Conservation (phyloP, 148 eudicot genomes). For the Silene latifolia region DNA sequence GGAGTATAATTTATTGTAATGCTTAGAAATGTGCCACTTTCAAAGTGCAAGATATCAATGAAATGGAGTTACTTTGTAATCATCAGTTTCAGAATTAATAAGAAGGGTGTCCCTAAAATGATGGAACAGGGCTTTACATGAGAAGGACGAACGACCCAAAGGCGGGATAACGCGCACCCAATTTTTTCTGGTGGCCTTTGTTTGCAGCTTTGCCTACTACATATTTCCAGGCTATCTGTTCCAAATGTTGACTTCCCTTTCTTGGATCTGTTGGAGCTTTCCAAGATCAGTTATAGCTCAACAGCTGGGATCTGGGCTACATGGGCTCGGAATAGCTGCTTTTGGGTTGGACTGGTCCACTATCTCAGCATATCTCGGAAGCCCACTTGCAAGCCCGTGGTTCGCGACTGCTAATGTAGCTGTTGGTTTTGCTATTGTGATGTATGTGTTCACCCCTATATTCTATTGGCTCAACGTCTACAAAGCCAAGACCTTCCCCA, state of each 20-base stretch:
- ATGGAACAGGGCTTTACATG: conserved; percentile 76
- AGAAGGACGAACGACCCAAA: conserved; percentile 72
- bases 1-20: too few species aligned
- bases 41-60: too few species aligned
- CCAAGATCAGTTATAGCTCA: conserved; percentile 77
- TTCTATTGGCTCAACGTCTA: conserved; percentile 76
- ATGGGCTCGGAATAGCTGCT: conserved; percentile 78
- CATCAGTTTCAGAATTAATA: too few species aligned
- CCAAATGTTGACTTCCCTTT: conserved; percentile 84
- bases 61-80: too few species aligned
- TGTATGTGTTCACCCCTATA: conserved; percentile 77
- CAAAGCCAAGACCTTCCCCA: conserved; percentile 82
- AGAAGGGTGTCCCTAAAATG: not conserved
- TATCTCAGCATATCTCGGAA: conserved; percentile 88
- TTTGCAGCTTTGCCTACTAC: conserved; percentile 91
- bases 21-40: too few species aligned
- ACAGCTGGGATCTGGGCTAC: conserved; percentile 86
- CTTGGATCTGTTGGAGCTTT: conserved; percentile 94
- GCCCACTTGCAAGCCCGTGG: conserved; percentile 99
- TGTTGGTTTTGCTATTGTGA: conserved; percentile 61
- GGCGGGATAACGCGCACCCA: conserved; percentile 86
- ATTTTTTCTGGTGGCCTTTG: conserved; percentile 80
- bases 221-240: conserved; percentile 87
- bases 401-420: conserved; percentile 99
- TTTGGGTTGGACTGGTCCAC: conserved; percentile 93